Base-by-base conservation (phyloP, 805 yeast species). In the Saturnispora sekii region DNA sequence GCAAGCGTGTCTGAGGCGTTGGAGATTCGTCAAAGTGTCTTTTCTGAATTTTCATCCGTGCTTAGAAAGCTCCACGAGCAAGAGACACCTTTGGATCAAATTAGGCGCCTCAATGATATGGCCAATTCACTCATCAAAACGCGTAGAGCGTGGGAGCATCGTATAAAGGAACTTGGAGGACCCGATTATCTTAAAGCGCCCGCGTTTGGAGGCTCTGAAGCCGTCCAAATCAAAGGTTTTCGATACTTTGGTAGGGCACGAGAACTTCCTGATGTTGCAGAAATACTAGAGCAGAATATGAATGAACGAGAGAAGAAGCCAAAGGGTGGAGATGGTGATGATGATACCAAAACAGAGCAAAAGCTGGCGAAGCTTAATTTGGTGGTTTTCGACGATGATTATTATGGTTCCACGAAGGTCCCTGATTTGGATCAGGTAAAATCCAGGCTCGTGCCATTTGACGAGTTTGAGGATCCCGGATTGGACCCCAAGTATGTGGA, bases 211-310 rank as follows among this genome's bases (percentile, higher is more conserved):
- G 31, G 26, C 17, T 36, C 33, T 18, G 43, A 34, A 10, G 45
- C 44, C 5, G 34, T 48, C n/a, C 37, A 44, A 5, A 58, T 74
- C 1, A 66, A 72, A 34, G 87, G 87, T 0, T 77, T 77, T 51
- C 65, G 82, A 45, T 89, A 84, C 61, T 89, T 77, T 62, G 97
- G 97, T 0, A 63, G 95, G 40, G 95, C 96, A 0, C 69, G 76
- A 43, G 90, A 86, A 37, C 63, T 88, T 8, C 83, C 87, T 0
- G 96, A 84, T 49, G 89, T 83, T 7, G 65, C 70, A 43, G 70
- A 70, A 47, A 49, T 74, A 17, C 49, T 77, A 15, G 32, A 28
- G n/a, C 15, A 34, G 15, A 16, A n/a, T 16, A 34, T 10, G 17
- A 15, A 15, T 10, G 11, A 34, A 2, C 37, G 10, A n/a, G 26